Base-by-base conservation (phyloP, 768 basidiomycete genomes). In the Boletus rex-veris region DNA sequence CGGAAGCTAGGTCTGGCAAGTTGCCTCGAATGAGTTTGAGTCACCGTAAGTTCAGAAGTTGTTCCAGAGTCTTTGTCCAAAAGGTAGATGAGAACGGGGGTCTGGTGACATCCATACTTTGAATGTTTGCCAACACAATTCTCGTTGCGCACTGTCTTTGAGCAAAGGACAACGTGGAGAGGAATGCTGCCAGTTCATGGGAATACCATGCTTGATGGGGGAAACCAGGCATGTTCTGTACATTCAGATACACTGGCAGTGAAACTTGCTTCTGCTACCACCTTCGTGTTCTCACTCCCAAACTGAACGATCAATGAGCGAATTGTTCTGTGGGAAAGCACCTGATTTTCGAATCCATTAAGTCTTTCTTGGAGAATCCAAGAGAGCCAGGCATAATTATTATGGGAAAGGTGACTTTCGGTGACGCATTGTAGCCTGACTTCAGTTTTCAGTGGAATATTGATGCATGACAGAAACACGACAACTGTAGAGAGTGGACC, bases 401-500 rank as follows among this genome's bases (percentile, higher is more conserved):
- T 7, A 33, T 2, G 12, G 31, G 31, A 33, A 12, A 7, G 4
- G 12, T 33, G 10, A 2, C 12, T 12, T 33, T 33, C 31, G 10
- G 31, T 5, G 4, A 12, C 10, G 12, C 8, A 9, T 10, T 3
- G 10, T 35, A 57, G 8, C 15, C 21, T 53, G 40, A 53, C n/a
- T 21, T 41, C 38, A 3, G 37, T 18, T 18, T 40, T 8, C 15
- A 15, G 15, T 7, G 58, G 54, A 5, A 61, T 18, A 15, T 46
- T 31, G 16, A 60, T 9, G 33, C 26, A 35, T 9, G 60, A 52
- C 6, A 61, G 24, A 1, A 61, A 33, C 5, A 18, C 43, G 18
- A 52, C 14, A 10, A 60, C 40, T 18, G 47, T 40, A 16, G 49
- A 51, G 9, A 47, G 24, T 10, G 52, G 44, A 30, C 45, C 58